Conservation (phyloP, 371 early-diverging fungal species). For the Rhizopus sp. region DNA sequence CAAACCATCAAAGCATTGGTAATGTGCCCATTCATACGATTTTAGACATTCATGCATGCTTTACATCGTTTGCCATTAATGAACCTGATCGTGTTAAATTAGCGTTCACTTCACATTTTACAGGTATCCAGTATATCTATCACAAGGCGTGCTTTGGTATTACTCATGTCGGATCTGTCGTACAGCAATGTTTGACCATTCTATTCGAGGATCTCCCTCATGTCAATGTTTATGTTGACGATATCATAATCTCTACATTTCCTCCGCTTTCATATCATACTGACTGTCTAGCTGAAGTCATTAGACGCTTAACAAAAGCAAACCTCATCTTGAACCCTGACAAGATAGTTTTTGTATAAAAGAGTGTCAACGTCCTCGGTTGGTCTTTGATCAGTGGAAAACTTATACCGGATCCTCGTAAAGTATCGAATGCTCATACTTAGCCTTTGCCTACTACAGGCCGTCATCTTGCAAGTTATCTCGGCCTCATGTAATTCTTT, state of each 20-base stretch:
- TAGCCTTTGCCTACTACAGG: conserved; percentile 9
- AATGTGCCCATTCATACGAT: not conserved
- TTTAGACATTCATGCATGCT: conserved; percentile 10
- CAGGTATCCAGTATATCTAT: not conserved
- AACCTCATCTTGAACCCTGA: not conserved
- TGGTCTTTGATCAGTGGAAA: conserved; percentile 9
- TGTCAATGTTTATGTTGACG: conserved; percentile 9
- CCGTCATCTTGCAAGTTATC: conserved; percentile 11
- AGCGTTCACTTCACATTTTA: conserved; percentile 5
- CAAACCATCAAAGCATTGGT: conserved; percentile 1
- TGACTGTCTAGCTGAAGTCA: not conserved
- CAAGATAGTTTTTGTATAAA: conserved; percentile 3
- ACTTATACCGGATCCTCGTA: conserved; percentile 9
- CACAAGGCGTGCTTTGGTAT: conserved; percentile 2
- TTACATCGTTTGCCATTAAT: conserved; percentile 1
- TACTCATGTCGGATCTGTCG: not conserved
- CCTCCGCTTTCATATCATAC: conserved; percentile 1
- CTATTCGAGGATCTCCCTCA: conserved; percentile 6
- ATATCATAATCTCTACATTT: not conserved
- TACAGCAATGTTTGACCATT: not conserved
- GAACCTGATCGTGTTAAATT: conserved; percentile 6
- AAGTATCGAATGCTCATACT: not conserved
- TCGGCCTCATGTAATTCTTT: conserved; percentile 29
- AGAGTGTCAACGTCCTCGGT: not conserved
- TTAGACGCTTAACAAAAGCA: conserved; percentile 10